phyloP scores from a whole-genome alignment of 306 rosid genomes.

The Vicia sativa region DNA sequence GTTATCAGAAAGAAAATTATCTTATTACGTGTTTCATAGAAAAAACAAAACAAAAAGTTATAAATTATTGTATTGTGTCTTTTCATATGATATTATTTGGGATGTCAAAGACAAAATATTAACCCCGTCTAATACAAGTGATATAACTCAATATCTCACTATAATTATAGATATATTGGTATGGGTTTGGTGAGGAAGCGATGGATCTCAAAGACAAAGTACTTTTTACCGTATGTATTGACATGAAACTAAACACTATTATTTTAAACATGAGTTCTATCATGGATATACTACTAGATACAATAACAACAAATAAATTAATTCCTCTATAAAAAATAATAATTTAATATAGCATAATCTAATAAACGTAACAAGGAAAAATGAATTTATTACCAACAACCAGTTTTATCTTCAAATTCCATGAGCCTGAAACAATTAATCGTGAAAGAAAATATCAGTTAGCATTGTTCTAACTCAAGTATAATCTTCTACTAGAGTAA shows the following conservation, averaged over 20 bases:
- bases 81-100: too few species aligned
- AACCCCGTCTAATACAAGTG: not conserved
- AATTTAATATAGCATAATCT: too few species aligned
- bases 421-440: constrained; percentile 26
- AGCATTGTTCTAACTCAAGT: constrained; percentile 24
- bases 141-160: not conserved
- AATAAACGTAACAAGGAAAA: not conserved
- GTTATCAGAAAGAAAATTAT: not conserved
- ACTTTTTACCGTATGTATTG: too few species aligned
- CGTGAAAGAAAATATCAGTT: constrained; percentile 28
- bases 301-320: too few species aligned
- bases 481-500: constrained; percentile 5
- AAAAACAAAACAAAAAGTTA: too few species aligned
- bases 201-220: too few species aligned
- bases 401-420: not conserved
- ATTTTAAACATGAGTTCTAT: too few species aligned
- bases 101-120: not conserved
- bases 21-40: not conserved
- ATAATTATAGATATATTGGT: not conserved
- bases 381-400: constrained; percentile 53
- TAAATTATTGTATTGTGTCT: too few species aligned
- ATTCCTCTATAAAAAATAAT: too few species aligned
- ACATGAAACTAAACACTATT: too few species aligned
- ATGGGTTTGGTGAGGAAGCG: not conserved
- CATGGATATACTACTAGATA: too few species aligned